These are phyloP conservation scores for Glonium stellatum DNA, from an alignment of 495 filamentous ascomycete genomes.

Conservation along the genomic window DNA sequence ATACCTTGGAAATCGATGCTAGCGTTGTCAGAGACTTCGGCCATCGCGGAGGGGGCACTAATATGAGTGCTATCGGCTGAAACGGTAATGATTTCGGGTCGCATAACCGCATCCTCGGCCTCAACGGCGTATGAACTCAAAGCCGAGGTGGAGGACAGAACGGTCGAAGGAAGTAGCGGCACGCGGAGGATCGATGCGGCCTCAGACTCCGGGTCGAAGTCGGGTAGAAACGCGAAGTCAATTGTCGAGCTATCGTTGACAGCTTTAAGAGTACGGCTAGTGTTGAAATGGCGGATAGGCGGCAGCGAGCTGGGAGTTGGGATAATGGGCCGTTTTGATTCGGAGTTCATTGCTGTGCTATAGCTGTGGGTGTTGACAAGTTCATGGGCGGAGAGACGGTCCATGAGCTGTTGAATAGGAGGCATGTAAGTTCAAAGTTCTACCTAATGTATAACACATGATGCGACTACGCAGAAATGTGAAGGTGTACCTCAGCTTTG, in stretches of 20 bases:
- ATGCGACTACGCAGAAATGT: conserved; percentile 37
- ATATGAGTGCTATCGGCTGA: conserved; percentile 48
- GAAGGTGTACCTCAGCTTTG: conserved; percentile 42
- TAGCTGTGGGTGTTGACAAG: conserved; percentile 48
- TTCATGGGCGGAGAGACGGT: conserved; percentile 49
- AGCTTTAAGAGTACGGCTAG: conserved; percentile 48
- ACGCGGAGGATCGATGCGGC: conserved; percentile 36
- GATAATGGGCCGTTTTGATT: conserved; percentile 30
- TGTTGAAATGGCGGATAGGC: conserved; percentile 52
- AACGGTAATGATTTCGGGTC: conserved; percentile 52
- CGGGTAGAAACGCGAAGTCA: conserved; percentile 58
- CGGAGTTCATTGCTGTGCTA: conserved; percentile 44
- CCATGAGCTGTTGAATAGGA: conserved; percentile 39
- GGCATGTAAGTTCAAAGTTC: conserved; percentile 28
- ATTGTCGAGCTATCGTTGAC: conserved; percentile 54
- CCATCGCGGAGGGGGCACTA: conserved; percentile 46
- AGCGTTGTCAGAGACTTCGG: conserved; percentile 54
- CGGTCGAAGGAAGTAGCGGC: conserved; percentile 48
- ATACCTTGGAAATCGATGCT: conserved; percentile 53
- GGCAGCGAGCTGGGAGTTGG: conserved; percentile 18
- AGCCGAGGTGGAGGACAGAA: not conserved
- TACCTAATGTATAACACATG: conserved; percentile 28
- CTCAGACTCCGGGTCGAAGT: conserved; percentile 40
- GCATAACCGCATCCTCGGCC: conserved; percentile 40
- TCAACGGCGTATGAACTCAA: conserved; percentile 16